Evolutionary conservation across 1,139 yeast species (phyloP).

Genomic region (Taiozyma sp.): DNA sequence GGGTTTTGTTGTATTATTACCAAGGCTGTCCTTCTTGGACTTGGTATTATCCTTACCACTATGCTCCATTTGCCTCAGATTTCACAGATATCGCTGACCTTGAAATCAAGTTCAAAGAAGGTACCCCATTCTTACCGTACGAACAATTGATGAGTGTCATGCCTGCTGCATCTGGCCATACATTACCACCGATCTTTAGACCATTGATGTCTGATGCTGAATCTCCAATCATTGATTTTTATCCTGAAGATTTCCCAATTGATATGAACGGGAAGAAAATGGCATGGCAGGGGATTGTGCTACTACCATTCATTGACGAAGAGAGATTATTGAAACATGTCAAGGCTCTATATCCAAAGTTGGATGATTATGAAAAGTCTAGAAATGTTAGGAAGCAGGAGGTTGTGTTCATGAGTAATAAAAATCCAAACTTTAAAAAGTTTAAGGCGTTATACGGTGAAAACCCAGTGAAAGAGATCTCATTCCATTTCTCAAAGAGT

Average conservation of each 20-base stretch:
- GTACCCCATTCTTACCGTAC: slow-evolving; percentile 85
- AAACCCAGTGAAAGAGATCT: slow-evolving; percentile 27
- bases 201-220: slow-evolving; percentile 76
- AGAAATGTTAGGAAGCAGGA: slow-evolving; percentile 69
- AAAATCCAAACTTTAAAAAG: slow-evolving; percentile 36
- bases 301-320: slow-evolving; percentile 89
- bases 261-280: slow-evolving; percentile 95
- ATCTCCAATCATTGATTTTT: slow-evolving; percentile 86
- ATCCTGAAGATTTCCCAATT: slow-evolving; percentile 83
- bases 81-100: slow-evolving; percentile 58
- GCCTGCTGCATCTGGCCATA: slow-evolving; percentile 96
- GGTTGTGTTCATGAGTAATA: slow-evolving; percentile 53
- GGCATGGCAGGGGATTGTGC: slow-evolving; percentile 94
- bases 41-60: slow-evolving; percentile 96
- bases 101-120: slow-evolving; percentile 59
- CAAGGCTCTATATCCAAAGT: slow-evolving; percentile 53
- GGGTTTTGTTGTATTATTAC: slow-evolving; percentile 91
- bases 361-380: slow-evolving; percentile 64
- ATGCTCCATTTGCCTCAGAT: slow-evolving; percentile 96
- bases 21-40: slow-evolving; percentile 99
- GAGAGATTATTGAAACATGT: slow-evolving; percentile 65
- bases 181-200: slow-evolving; percentile 79
- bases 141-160: slow-evolving; percentile 97
- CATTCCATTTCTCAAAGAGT: slow-evolving; percentile 44
- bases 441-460: slow-evolving; percentile 30